Base-by-base conservation (phyloP, 768 basidiomycete species). In the Lactarius hengduanensis region DNA sequence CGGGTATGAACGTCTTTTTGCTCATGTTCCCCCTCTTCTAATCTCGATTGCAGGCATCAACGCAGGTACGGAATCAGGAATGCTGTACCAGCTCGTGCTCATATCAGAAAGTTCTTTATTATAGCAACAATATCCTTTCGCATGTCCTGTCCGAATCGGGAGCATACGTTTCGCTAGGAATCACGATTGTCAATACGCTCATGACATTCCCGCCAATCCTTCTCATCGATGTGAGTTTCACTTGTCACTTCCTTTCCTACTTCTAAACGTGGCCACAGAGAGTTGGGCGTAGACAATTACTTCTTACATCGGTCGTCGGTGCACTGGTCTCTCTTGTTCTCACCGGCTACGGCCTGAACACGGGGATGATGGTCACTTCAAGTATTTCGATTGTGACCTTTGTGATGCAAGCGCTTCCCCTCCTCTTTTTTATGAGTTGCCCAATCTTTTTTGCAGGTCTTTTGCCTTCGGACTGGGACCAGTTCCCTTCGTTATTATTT, bases 391-490 rank as follows among this genome's bases (percentile, higher is more conserved):
- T 95, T 62, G 75, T 91, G 54, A 81, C 84, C 3, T 96, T 96
- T 74, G 87, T 96, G 43, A 91, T 88, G 92, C 91, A 73, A 59
- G 86, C 54, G 34, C 6, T 38, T 28, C 40, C 6, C 8, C 15
- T 4, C 34, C 57, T 59, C 47, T 26, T 41, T 9, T 53, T 11
- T 26, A 11, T 61, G 22, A n/a, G 32, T 26, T 28, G 45, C 50
- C 57, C 26, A 64, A 38, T 57, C 6, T 45, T 41, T 57, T 65
- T 43, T 58, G 11, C 65, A 92, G 91, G 77, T 90, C 92, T 0
- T 98, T 96, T 76, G 92, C 95, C 1, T 77, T 90, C 40, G 96
- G 96, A 2, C 81, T 98, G 20, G 96, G 96, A 1, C 95, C 96
- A 2, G 79, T 98, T 40, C 96, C 96, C 0, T 98, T 95, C 73